A percentile compares a stretch with the other conserved stretches of the same genome.
Conservation (phyloP, 495 filamentous ascomycete species). For the Lepraria neglecta region DNA sequence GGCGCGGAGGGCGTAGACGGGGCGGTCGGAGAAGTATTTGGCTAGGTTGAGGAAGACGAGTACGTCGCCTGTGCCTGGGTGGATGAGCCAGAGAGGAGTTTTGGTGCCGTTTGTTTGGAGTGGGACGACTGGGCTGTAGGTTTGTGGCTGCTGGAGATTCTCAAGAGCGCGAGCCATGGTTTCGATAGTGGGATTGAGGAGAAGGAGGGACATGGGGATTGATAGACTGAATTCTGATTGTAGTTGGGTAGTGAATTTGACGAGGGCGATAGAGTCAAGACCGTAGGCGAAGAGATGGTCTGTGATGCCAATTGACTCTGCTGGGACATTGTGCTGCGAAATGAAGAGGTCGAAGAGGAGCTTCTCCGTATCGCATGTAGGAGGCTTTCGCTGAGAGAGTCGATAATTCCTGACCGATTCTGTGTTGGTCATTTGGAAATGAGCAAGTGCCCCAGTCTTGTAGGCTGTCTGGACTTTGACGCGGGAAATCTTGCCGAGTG, state of each 20-base stretch:
- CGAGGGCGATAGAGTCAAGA: constrained; percentile 30
- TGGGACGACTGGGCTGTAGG: constrained; percentile 45
- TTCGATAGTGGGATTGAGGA: constrained; percentile 35
- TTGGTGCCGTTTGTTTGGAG: constrained; percentile 39
- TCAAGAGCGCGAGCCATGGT: constrained; percentile 31
- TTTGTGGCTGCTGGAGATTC: constrained; percentile 8
- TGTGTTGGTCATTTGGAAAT: not conserved
- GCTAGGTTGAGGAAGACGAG: constrained; percentile 50
- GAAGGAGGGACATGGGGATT: too few relatives aligned
- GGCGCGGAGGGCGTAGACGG: constrained; percentile 49
- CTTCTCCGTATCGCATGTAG: too few relatives aligned
- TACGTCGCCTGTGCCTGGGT: constrained; percentile 52
- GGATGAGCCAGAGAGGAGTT: constrained; percentile 50
- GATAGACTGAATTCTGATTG: too few relatives aligned
- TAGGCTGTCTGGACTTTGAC: constrained; percentile 34
- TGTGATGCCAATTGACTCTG: too few relatives aligned
- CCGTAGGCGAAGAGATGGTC: not conserved
- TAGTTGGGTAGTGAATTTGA: too few relatives aligned
- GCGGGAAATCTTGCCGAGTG: constrained; percentile 46
- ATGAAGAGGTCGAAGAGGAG: too few relatives aligned
- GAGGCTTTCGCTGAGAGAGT: not conserved
- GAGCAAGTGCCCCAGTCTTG: constrained; percentile 31
- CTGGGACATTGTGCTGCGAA: too few relatives aligned
- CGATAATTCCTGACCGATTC: not conserved
- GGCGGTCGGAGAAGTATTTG: constrained; percentile 42